Conservation (phyloP, 2,329 filamentous ascomycete species). For the Pleurostoma richardsiae region DNA sequence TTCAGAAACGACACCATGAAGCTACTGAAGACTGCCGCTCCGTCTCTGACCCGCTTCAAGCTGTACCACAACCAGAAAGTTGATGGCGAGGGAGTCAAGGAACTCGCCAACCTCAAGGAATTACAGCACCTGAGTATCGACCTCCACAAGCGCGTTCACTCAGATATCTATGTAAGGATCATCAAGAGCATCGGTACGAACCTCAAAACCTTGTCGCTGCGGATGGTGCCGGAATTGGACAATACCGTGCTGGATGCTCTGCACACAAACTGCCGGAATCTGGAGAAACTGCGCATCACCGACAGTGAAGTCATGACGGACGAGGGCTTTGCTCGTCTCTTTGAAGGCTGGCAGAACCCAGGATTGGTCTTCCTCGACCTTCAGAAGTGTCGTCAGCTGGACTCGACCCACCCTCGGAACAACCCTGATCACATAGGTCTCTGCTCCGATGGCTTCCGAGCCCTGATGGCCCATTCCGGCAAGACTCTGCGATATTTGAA, state of each 20-base stretch:
- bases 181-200: slow-evolving; percentile 57
- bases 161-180: slow-evolving; percentile 54
- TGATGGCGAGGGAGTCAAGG: slow-evolving; percentile 57
- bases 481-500: slow-evolving; percentile 61
- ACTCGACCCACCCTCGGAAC: slow-evolving; percentile 63
- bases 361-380: slow-evolving; percentile 69
- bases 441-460: slow-evolving; percentile 69
- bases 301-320: slow-evolving; percentile 75
- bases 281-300: slow-evolving; percentile 76
- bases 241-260: slow-evolving; percentile 67
- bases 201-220: slow-evolving; percentile 74
- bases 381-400: slow-evolving; percentile 70
- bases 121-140: slow-evolving; percentile 75
- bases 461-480: slow-evolving; percentile 82
- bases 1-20: slow-evolving; percentile 68
- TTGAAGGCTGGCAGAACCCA: slow-evolving; percentile 70
- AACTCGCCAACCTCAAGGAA: slow-evolving; percentile 55
- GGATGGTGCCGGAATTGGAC: slow-evolving; percentile 60
- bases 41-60: slow-evolving; percentile 69
- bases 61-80: slow-evolving; percentile 75
- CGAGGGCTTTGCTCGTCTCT: slow-evolving; percentile 65
- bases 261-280: slow-evolving; percentile 59
- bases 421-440: slow-evolving; percentile 66
- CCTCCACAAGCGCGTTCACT: slow-evolving; percentile 51
- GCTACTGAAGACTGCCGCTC: slow-evolving; percentile 59